Conservation (phyloP, 306 rosid genomes). For the Erythrophleum fordii region DNA sequence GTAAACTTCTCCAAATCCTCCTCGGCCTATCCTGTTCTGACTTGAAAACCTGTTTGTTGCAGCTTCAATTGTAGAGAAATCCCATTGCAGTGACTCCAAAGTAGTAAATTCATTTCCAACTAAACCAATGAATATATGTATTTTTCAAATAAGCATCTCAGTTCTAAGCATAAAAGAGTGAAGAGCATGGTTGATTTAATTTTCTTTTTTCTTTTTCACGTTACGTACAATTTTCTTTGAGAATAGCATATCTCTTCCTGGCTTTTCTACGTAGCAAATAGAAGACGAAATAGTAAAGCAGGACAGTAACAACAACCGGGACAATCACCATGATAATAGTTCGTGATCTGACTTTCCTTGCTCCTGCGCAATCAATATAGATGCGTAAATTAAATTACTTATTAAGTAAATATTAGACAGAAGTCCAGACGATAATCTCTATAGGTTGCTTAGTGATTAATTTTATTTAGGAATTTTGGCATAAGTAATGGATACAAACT, state of each 20-base stretch:
- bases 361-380: not conserved
- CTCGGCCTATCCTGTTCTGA: not conserved
- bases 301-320: not conserved
- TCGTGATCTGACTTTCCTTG: not conserved
- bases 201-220: not conserved
- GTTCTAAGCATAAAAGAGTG: not conserved
- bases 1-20: constrained; percentile 9
- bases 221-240: not conserved
- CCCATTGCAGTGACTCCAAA: not conserved
- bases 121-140: not conserved
- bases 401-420: not conserved
- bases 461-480: no score
- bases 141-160: not conserved
- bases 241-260: not conserved
- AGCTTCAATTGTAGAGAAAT: not conserved
- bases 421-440: not conserved
- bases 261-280: not conserved
- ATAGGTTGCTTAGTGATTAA: not conserved
- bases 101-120: not conserved
- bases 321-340: not conserved
- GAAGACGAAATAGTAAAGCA: not conserved
- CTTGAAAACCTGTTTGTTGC: not conserved
- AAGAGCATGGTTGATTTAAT: not conserved
- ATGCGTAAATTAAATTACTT: not conserved
- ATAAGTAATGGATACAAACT: no score